Conservation (phyloP, 83 land plant species). For the Thuja plicata region DNA sequence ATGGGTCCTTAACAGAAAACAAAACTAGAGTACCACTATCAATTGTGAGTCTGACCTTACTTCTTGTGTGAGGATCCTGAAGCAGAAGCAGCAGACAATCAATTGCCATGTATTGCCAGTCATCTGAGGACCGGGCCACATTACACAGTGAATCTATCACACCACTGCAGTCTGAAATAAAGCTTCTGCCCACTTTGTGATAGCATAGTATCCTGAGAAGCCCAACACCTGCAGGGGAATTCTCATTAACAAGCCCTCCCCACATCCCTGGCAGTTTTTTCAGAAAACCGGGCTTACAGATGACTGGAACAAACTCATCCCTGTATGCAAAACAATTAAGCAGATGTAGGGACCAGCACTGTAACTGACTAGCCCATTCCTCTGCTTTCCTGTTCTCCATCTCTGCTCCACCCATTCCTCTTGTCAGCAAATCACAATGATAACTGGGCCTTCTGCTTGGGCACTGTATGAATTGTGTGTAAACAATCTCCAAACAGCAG, state of each 20-base stretch:
- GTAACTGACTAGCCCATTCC: slow-evolving; percentile 97
- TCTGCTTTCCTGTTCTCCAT: slow-evolving; percentile 84
- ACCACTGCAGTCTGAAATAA: slow-evolving; percentile 41
- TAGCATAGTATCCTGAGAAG: slow-evolving; percentile 77
- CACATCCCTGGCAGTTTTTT: slow-evolving; percentile 71
- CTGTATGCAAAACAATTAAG: slow-evolving; percentile 84
- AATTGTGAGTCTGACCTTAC: slow-evolving; percentile 24
- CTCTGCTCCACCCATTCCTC: slow-evolving; percentile 80
- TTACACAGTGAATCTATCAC: slow-evolving; percentile 66
- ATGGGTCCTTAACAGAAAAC: not conserved
- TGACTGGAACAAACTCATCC: slow-evolving; percentile 46
- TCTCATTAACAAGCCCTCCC: slow-evolving; percentile 82
- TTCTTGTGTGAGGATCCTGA: slow-evolving; percentile 63
- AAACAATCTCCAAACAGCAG: slow-evolving; percentile 64
- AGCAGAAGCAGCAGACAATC: slow-evolving; percentile 85
- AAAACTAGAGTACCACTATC: not conserved
- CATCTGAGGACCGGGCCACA: slow-evolving; percentile 87
- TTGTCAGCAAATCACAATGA: slow-evolving; percentile 84
- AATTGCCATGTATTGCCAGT: slow-evolving; percentile 93
- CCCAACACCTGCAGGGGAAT: slow-evolving; percentile 84
- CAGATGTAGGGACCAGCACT: slow-evolving; percentile 87
- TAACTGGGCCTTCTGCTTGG: slow-evolving; percentile 46
- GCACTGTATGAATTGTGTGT: slow-evolving; percentile 54
- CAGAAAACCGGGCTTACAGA: slow-evolving; percentile 63
- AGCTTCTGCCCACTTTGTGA: slow-evolving; percentile 47